Percentiles rank a stretch among this genome's conserved stretches.
Conservation (phyloP, 106 monocot genomes). For the Ottelia alismoides region DNA sequence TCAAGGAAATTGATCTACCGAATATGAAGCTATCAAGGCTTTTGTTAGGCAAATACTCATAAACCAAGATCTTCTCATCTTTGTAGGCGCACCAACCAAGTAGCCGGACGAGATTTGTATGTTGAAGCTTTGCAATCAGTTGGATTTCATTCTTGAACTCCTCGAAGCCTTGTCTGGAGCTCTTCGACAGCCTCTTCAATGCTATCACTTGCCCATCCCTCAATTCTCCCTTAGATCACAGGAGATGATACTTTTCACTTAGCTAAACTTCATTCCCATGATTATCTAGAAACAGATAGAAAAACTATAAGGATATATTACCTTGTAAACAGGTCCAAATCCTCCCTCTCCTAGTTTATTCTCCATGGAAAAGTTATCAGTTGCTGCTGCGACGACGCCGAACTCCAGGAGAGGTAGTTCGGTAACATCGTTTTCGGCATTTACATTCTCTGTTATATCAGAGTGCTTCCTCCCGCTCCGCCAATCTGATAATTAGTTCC, state of each 20-base stretch:
- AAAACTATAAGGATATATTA: neutral
- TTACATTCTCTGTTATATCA: too few species aligned
- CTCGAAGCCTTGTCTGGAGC: constrained; percentile 13
- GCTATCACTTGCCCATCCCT: constrained; percentile 8
- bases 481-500: too few species aligned
- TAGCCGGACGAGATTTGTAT: constrained; percentile 12
- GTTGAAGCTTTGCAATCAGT: constrained; percentile 14
- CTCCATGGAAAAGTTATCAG: neutral
- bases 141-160: constrained; percentile 20
- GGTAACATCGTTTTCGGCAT: neutral
- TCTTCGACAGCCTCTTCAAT: constrained; percentile 11
- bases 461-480: too few species aligned
- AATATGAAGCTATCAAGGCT: constrained; percentile 13
- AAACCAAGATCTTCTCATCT: constrained; percentile 16
- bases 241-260: neutral
- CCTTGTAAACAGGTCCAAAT: constrained; percentile 10
- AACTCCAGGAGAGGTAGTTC: neutral
- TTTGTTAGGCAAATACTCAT: constrained; percentile 20
- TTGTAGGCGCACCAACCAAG: constrained; percentile 15
- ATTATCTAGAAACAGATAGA: neutral
- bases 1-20: neutral
- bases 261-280: too few species aligned
- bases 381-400: neutral
- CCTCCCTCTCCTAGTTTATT: constrained; percentile 5
- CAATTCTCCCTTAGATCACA: neutral